Percentiles rank a stretch among this genome's conserved stretches.
Evolutionary conservation across 73 alveolate genomes (phyloP).

Genomic region (Paraurostyla sp.): DNA sequence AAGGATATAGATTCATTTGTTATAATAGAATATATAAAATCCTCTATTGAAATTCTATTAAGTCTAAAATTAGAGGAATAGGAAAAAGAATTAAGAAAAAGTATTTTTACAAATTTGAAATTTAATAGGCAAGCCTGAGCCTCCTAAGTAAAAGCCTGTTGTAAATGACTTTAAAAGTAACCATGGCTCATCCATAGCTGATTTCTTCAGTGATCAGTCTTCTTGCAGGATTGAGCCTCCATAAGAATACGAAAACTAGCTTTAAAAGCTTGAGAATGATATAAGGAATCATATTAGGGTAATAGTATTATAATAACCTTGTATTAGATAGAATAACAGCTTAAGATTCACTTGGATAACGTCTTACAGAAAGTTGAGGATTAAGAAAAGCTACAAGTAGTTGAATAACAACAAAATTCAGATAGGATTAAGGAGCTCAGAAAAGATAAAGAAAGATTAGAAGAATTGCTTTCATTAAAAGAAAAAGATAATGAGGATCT

Average conservation of each 20-base stretch:
- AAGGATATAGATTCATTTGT: slow-evolving; percentile 49
- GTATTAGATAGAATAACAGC: slow-evolving; percentile 31
- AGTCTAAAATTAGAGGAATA: slow-evolving; percentile 52
- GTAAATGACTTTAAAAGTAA: background rate
- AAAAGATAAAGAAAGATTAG: slow-evolving; percentile 60
- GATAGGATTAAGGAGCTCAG: slow-evolving; percentile 49
- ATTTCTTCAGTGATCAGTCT: slow-evolving; percentile 20
- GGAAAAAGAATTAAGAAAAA: slow-evolving; percentile 8
- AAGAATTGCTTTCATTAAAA: slow-evolving; percentile 27
- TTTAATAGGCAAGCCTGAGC: background rate
- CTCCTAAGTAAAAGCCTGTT: background rate
- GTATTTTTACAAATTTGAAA: background rate
- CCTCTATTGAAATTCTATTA: slow-evolving; percentile 55
- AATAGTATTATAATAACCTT: background rate
- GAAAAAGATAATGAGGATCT: slow-evolving; percentile 22
- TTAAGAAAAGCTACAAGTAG: background rate
- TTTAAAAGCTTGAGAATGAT: slow-evolving; percentile 48
- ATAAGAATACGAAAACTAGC: slow-evolving; percentile 38
- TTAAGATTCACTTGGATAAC: slow-evolving; percentile 5
- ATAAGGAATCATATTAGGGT: slow-evolving; percentile 47
- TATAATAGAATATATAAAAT: slow-evolving; percentile 55
- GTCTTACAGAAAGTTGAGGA: slow-evolving; percentile 33
- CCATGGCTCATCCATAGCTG: slow-evolving; percentile 27
- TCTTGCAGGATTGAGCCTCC: slow-evolving; percentile 55
- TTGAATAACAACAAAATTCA: background rate